Conservation (phyloP, 768 basidiomycete species). For the Fomitopsis serialis region DNA sequence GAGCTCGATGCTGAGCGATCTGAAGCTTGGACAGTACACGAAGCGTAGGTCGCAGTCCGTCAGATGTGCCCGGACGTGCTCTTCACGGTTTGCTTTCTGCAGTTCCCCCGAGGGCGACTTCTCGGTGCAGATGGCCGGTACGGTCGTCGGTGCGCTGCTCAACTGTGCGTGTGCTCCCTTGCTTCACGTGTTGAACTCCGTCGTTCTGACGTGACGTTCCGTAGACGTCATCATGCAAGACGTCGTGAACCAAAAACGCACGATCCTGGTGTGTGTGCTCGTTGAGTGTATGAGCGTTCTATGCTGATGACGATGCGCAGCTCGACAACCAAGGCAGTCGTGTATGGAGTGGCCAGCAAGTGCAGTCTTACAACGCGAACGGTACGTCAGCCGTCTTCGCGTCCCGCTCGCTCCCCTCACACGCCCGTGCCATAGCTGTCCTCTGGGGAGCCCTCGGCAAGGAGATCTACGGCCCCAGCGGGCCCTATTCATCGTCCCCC, state of each 20-base stretch:
- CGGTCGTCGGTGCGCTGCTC: slow-evolving; percentile 42
- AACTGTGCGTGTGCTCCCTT: slow-evolving; percentile 25
- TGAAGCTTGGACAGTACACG: slow-evolving; percentile 49
- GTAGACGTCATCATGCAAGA: slow-evolving; percentile 25
- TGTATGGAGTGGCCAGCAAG: slow-evolving; percentile 45
- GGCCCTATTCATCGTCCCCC: slow-evolving; percentile 2
- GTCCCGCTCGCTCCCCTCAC: neutral
- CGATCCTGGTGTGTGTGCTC: slow-evolving; percentile 27
- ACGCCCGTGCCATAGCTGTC: neutral
- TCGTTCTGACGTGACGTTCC: neutral
- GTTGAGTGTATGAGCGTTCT: neutral
- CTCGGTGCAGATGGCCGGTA: slow-evolving; percentile 47
- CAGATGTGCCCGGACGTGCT: neutral
- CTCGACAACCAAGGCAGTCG: slow-evolving; percentile 45
- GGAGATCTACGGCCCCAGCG: neutral
- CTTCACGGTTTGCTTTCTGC: neutral
- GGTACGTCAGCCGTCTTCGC: slow-evolving; percentile 15
- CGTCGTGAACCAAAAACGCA: slow-evolving; percentile 31
- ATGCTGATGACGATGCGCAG: neutral
- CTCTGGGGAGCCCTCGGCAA: slow-evolving; percentile 4
- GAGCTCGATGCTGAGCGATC: slow-evolving; percentile 42
- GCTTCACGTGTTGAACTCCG: too few species aligned
- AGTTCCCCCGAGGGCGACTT: slow-evolving; percentile 23
- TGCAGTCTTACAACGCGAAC: slow-evolving; percentile 44
- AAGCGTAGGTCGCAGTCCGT: slow-evolving; percentile 31